Base-by-base conservation (phyloP, 2,329 filamentous ascomycete genomes). In the Microthyrium microscopicum region DNA sequence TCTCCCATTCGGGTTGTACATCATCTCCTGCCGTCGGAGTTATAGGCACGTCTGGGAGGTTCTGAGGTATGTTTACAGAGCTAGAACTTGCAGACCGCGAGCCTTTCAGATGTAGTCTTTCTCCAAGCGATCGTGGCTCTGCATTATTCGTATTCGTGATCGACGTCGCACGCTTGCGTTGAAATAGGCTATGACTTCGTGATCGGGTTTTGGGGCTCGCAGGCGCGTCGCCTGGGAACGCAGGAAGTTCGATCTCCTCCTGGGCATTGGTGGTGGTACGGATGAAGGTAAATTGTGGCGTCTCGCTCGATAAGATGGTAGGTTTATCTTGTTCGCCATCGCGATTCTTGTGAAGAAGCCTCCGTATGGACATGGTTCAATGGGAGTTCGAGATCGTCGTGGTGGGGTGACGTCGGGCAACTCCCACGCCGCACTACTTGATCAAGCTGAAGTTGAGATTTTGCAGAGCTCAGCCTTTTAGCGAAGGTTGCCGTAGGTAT, bases 211-310 rank as follows among this genome's bases (percentile, higher is more conserved):
- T 21, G 20, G 34, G 33, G 19, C 5, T 30, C 13, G 35, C 5
- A 31, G 26, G 17, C 15, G 32, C 18, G 34, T 64, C 63, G 36
- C 60, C 61, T 11, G 57, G 56, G 43, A 64, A 65, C 33, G 52
- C 51, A 5, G 83, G 78, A 8, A 81, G 79, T 36, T 72, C 63
- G 51, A 93, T 81, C 42, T 77, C 61, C 53, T 94, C 83, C 50
- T 84, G 70, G 2, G 76, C 73, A 42, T 73, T 58, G 1, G 85
- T 93, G 49, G 92, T 87, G 42, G 81, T 77, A 40, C 84, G 77
- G 48, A 89, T 67, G 58, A 94, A 83, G 41, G 68, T 82, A 59
- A 94, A 83, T 44, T 80, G 73, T 37, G 77, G 74, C 2, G 44
- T 40, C 5, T 41, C 21, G 62, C 41, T 8, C n/a, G n/a, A n/a